These are phyloP conservation scores for Penicillium occitanis DNA, from an alignment of 2,329 filamentous ascomycete species.

Conservation along the genomic window DNA sequence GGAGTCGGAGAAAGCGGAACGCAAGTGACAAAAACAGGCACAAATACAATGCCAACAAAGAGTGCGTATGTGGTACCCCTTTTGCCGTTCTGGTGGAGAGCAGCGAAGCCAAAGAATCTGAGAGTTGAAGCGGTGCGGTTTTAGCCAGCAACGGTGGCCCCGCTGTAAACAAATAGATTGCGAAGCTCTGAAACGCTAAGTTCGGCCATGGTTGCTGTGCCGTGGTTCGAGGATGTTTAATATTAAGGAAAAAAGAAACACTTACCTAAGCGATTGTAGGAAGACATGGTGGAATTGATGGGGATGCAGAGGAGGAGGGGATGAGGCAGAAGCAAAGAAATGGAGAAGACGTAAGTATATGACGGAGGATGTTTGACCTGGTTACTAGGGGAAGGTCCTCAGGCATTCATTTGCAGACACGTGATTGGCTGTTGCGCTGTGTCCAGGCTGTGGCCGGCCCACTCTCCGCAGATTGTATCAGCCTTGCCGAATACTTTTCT, in stretches of 20 bases:
- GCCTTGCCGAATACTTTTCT: not conserved
- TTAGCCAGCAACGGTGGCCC: constrained; percentile 19
- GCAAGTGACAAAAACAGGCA: not conserved
- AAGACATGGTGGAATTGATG: constrained; percentile 14
- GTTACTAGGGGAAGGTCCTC: constrained; percentile 4
- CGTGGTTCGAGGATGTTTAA: not conserved
- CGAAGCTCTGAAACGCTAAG: not conserved
- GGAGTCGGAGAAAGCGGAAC: not conserved
- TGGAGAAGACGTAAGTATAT: not conserved
- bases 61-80: not conserved
- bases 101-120: constrained; percentile 12
- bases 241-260: not conserved
- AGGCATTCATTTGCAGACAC: not conserved
- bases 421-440: not conserved
- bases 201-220: not conserved
- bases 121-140: constrained; percentile 8
- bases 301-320: not conserved
- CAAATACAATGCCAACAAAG: not conserved
- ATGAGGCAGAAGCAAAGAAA: constrained; percentile 1
- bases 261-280: constrained; percentile 23
- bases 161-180: constrained; percentile 21
- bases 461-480: not conserved
- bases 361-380: not conserved
- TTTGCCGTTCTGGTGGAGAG: not conserved
- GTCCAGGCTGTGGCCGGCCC: not conserved